These are phyloP conservation scores for Purshia tridentata DNA, from an alignment of 306 rosid genomes.

Conservation along the genomic window DNA sequence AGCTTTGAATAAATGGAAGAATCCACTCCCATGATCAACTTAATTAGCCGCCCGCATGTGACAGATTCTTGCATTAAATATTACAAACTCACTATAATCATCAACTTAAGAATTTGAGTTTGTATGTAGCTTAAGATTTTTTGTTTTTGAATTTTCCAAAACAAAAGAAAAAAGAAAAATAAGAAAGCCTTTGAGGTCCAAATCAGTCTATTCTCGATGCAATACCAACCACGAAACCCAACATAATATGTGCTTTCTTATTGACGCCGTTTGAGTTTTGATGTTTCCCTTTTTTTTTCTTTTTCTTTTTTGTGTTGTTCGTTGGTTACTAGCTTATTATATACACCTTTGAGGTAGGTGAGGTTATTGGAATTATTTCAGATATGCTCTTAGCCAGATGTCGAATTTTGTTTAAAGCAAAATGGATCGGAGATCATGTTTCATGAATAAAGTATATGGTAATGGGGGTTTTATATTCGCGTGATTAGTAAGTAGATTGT, in stretches of 20 bases:
- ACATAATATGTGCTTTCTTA: no score
- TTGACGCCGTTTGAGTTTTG: not conserved
- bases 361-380: not conserved
- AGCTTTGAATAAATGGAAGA: not conserved
- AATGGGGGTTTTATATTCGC: not conserved
- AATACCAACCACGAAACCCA: no score
- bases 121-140: not conserved
- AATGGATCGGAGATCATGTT: slow-evolving; percentile 9
- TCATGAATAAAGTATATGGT: not conserved
- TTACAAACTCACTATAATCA: not conserved
- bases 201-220: no score
- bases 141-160: no score
- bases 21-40: not conserved
- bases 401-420: not conserved
- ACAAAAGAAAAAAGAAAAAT: not conserved
- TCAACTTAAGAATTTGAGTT: not conserved
- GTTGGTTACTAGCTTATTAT: no score
- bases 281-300: not conserved
- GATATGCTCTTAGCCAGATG: not conserved
- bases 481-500: slow-evolving; percentile 8
- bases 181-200: not conserved
- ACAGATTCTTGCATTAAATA: slow-evolving; percentile 10
- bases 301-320: no score
- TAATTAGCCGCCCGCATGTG: not conserved
- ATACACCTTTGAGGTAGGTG: no score